Percentiles rank a stretch among this genome's conserved stretches.
Evolutionary conservation across 129 eudicot genomes (phyloP).

Genomic region (Saposhnikovia divaricata): DNA sequence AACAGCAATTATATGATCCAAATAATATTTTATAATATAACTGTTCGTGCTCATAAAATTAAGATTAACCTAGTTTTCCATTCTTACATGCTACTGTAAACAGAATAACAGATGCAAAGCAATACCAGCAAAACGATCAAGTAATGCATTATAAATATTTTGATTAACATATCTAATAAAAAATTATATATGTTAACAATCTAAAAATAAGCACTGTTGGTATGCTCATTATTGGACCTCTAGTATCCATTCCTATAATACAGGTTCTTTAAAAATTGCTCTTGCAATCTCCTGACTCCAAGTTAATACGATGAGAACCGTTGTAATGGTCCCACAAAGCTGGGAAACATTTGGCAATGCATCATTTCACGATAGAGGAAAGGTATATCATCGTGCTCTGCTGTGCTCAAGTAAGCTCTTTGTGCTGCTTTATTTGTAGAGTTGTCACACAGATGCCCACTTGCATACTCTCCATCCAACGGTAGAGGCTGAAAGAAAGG

Average conservation of each 20-base stretch:
- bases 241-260: neutral
- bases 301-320: too few species aligned
- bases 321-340: too few species aligned
- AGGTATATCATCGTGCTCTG: neutral
- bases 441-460: neutral
- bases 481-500: neutral
- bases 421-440: neutral
- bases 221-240: neutral
- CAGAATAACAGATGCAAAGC: neutral
- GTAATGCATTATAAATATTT: neutral
- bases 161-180: neutral
- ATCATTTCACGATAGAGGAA: neutral
- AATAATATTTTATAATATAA: neutral
- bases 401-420: neutral
- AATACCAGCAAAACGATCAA: neutral
- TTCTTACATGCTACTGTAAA: neutral
- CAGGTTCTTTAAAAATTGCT: neutral
- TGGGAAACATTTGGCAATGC: too few species aligned
- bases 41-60: neutral
- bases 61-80: neutral
- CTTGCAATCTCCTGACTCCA: neutral
- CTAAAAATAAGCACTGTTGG: neutral
- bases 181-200: neutral
- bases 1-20: neutral
- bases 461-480: neutral